A percentile compares a stretch with the other conserved stretches of the same genome.
These are phyloP conservation scores for Fomitopsis betulina DNA, from an alignment of 1,284 basidiomycete genomes.

Conservation along the genomic window DNA sequence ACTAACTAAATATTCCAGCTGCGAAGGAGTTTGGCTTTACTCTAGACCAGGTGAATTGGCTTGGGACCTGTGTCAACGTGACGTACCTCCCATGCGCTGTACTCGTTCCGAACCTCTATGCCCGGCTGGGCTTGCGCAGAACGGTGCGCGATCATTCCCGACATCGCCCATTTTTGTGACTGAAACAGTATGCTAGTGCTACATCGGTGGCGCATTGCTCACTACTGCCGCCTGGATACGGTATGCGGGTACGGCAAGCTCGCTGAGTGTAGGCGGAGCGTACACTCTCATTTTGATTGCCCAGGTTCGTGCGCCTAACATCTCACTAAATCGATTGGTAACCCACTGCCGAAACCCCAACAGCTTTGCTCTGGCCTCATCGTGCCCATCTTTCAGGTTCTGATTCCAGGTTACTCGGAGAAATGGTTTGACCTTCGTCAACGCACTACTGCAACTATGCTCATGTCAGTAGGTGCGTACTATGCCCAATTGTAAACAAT, in stretches of 20 bases:
- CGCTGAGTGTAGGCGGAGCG: neutral
- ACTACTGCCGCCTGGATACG: neutral
- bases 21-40: conserved; percentile 50
- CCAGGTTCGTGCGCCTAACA: neutral
- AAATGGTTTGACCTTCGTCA: conserved; percentile 73
- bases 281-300: neutral
- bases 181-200: neutral
- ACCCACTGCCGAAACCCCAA: neutral
- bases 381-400: conserved; percentile 67
- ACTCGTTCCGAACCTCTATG: conserved; percentile 48
- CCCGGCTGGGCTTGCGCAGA: conserved; percentile 52
- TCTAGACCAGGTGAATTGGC: conserved; percentile 70
- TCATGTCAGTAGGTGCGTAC: conserved; percentile 59
- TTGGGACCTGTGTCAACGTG: conserved; percentile 61
- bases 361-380: conserved; percentile 48
- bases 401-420: conserved; percentile 69
- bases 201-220: neutral
- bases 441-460: conserved; percentile 77
- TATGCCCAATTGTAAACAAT: neutral
- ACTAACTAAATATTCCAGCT: neutral
- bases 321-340: neutral
- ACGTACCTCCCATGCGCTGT: conserved; percentile 60
- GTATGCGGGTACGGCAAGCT: neutral
- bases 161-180: neutral
- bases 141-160: conserved; percentile 43